These are phyloP conservation scores for Zygosaccharomyces pseudorouxii DNA, from an alignment of 805 yeast genomes.

Conservation along the genomic window DNA sequence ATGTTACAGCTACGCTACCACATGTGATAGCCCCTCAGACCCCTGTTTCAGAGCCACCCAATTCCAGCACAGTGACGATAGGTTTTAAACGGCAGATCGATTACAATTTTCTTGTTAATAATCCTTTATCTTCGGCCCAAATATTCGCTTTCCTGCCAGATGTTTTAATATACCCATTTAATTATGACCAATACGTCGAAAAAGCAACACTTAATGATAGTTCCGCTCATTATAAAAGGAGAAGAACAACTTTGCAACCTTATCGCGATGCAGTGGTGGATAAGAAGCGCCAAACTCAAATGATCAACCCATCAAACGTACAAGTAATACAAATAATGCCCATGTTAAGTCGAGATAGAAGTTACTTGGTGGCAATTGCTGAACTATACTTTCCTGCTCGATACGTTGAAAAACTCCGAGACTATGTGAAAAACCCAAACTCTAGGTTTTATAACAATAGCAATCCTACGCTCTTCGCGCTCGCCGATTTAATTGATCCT, in stretches of 20 bases:
- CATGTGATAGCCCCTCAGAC: constrained; percentile 35
- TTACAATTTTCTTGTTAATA: constrained; percentile 76
- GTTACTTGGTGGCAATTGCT: constrained; percentile 80
- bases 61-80: constrained; percentile 19
- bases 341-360: constrained; percentile 50
- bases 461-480: constrained; percentile 48
- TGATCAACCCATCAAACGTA: constrained; percentile 7
- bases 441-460: constrained; percentile 62
- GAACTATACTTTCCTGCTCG: constrained; percentile 71
- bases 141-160: constrained; percentile 61
- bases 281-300: background rate
- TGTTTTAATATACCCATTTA: constrained; percentile 60
- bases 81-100: constrained; percentile 65
- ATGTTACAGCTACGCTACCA: constrained; percentile 38
- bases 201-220: constrained; percentile 8
- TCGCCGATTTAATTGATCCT: constrained; percentile 66
- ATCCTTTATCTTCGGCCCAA: constrained; percentile 79
- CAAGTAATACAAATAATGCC: constrained; percentile 68
- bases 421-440: constrained; percentile 43
- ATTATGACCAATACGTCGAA: constrained; percentile 15
- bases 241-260: constrained; percentile 9
- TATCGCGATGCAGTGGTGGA: background rate
- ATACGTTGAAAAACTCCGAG: constrained; percentile 46
- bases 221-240: background rate
- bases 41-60: constrained; percentile 32